A percentile compares a stretch with the other conserved stretches of the same genome.
Conservation (phyloP, 805 yeast species). For the Pichia paraexigua region DNA sequence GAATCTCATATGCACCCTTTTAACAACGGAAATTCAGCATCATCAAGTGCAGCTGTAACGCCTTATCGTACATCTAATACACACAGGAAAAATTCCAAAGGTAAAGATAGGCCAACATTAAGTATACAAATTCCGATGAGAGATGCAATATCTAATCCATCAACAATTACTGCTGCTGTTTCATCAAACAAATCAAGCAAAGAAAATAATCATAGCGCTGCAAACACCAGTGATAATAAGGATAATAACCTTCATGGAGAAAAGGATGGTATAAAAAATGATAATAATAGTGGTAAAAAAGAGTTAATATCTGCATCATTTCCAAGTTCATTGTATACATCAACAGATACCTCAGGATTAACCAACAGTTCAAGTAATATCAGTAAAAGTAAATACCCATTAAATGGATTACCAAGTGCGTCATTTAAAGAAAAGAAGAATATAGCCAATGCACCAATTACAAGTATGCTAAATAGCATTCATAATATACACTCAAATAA, state of each 20-base stretch:
- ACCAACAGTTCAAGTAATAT: background rate
- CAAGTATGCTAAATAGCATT: conserved; percentile 12
- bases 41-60: background rate
- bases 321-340: background rate
- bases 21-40: background rate
- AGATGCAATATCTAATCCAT: conserved; percentile 27
- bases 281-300: background rate
- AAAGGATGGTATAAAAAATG: background rate
- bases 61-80: conserved; percentile 2
- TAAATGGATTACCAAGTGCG: conserved; percentile 1
- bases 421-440: conserved; percentile 4
- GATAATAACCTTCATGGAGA: too few relatives aligned
- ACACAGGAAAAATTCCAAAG: conserved; percentile 1
- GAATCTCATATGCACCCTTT: background rate
- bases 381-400: background rate
- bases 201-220: conserved; percentile 1
- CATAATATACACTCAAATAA: conserved; percentile 8
- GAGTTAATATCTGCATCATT: background rate
- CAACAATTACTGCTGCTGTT: conserved; percentile 8
- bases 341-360: background rate
- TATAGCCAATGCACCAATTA: conserved; percentile 4
- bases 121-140: conserved; percentile 56
- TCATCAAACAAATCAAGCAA: conserved; percentile 7
- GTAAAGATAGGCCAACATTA: conserved; percentile 43
- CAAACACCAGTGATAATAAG: background rate